Percentiles rank a stretch among this genome's conserved stretches.
phyloP scores from a whole-genome alignment of 441 rosid genomes.

The Erodium trifolium region DNA sequence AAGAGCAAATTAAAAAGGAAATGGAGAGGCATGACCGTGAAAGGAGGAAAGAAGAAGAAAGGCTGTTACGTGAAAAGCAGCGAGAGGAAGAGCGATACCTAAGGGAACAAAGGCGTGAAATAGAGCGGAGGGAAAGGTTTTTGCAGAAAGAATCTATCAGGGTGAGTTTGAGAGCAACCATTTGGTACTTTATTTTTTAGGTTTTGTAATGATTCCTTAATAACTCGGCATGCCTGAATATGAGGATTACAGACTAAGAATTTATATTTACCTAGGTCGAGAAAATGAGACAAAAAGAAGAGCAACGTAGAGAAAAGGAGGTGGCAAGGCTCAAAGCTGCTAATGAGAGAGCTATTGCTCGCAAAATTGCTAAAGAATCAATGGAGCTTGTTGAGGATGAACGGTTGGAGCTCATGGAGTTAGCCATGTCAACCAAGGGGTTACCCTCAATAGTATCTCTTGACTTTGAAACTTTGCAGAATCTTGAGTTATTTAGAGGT shows the following conservation, averaged over 20 bases:
- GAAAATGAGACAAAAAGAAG: constrained; percentile 80
- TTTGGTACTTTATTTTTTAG: neutral
- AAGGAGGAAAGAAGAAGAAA: constrained; percentile 89
- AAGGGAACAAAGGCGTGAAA: constrained; percentile 82
- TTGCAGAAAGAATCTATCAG: constrained; percentile 71
- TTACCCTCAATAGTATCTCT: constrained; percentile 58
- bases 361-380: constrained; percentile 82
- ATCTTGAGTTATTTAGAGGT: constrained; percentile 74
- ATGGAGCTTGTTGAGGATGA: constrained; percentile 84
- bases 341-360: constrained; percentile 82
- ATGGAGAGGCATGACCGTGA: constrained; percentile 90
- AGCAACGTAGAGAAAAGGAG: constrained; percentile 70
- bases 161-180: constrained; percentile 35
- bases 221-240: constrained; percentile 10
- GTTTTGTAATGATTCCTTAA: neutral
- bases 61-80: constrained; percentile 78
- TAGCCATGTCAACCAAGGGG: constrained; percentile 64
- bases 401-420: constrained; percentile 86
- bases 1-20: constrained; percentile 85
- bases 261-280: constrained; percentile 46
- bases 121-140: constrained; percentile 80
- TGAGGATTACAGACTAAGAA: constrained; percentile 12
- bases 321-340: constrained; percentile 88
- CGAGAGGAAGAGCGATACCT: constrained; percentile 83
- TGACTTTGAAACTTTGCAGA: constrained; percentile 64